These are phyloP conservation scores for Gossypium laxum DNA, from an alignment of 441 rosid genomes.

Conservation along the genomic window DNA sequence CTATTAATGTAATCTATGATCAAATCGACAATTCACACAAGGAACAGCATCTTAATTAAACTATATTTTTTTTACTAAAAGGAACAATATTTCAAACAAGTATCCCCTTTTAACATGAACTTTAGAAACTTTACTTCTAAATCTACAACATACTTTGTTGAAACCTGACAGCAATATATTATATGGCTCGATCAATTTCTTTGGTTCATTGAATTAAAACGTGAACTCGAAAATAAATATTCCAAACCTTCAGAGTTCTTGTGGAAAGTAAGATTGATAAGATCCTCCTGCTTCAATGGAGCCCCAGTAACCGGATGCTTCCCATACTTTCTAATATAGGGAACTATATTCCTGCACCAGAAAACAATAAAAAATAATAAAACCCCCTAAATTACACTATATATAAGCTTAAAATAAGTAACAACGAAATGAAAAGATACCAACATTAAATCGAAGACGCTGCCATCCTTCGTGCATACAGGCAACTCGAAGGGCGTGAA, in stretches of 20 bases:
- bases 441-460: conserved; percentile 75
- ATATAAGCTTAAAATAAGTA: neutral
- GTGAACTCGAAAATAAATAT: neutral
- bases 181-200: neutral
- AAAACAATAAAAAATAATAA: neutral
- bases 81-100: neutral
- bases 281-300: conserved; percentile 62
- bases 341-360: conserved; percentile 55
- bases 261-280: conserved; percentile 65
- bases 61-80: neutral
- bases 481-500: conserved; percentile 78
- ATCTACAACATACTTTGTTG: neutral
- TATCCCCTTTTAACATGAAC: neutral
- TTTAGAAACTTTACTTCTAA: neutral
- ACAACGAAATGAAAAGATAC: conserved; percentile 17
- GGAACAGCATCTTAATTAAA: neutral
- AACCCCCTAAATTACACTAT: neutral
- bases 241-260: conserved; percentile 65
- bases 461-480: conserved; percentile 72
- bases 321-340: conserved; percentile 70
- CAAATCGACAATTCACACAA: neutral
- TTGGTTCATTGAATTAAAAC: neutral
- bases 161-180: neutral
- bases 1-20: neutral
- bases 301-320: conserved; percentile 80